Base-by-base conservation (phyloP, 768 basidiomycete species). In the Megacollybia marginata region DNA sequence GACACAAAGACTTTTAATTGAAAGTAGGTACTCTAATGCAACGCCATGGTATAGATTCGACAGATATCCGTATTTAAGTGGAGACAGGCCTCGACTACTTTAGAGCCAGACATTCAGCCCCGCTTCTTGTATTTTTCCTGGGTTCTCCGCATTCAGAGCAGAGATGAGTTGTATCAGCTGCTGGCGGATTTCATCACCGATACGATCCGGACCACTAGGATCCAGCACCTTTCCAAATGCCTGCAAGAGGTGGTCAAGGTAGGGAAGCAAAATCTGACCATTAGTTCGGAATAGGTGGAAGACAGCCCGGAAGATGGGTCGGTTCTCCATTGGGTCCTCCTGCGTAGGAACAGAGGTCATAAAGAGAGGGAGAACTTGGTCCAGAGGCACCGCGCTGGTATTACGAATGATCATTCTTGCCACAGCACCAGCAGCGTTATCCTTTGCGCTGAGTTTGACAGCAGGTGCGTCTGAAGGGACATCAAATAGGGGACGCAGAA, bases 361-460 rank as follows among this genome's bases (percentile, higher is more conserved):
- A 62, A 98, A 80, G 48, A 90, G 73, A 2, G 92, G 92, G 10
- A 97, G 78, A 47, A 96, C 92, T 66, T 92, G 85, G 46, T 92
- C 89, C 35, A 97, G 82, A 20, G 95, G 95, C 15, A 98, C 68
- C 12, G 85, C 91, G 11, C 70, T 62, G 4, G 76, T 68, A 66
- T 92, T 93, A 62, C 86, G 86, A 58, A 82, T 63, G 61, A 98
- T 86, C 63, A 98, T 76, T 13, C 96, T 85, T 5, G 83, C 82
- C 47, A 98, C 88, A 20, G 93, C 90, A 42, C 96, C 96, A 8
- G 86, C 80, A n/a, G 96, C 96, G 65, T 99, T 99, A 68, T 99
- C 96, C 54, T 85, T 85, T 16, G 93, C 93, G 62, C 93, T 94
- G 53, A 91, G 67, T 42, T 72, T 73, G 7, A 88, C 69, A 6